Evolutionary conservation across 441 rosid species (phyloP).

Genomic region (Arabidopsis hybrid): DNA sequence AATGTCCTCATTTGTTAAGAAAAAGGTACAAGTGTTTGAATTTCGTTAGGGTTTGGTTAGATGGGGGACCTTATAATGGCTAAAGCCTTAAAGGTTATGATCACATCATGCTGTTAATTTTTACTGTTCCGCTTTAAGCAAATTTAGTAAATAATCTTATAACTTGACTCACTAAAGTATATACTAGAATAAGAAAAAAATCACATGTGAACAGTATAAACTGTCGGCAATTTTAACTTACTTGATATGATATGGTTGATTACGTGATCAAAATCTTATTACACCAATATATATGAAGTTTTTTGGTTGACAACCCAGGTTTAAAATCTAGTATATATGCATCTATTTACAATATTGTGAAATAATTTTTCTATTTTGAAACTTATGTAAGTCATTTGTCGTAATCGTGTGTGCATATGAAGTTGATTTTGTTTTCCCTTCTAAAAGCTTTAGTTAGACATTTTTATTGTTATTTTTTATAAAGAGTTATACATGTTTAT

Average conservation of each 20-base stretch:
- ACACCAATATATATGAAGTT: background rate
- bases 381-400: background rate
- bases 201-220: conserved; percentile 14
- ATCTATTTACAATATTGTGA: background rate
- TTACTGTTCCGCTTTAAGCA: conserved; percentile 46
- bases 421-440: background rate
- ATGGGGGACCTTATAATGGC: conserved; percentile 72
- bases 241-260: background rate
- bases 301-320: background rate
- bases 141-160: conserved; percentile 33
- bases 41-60: conserved; percentile 46
- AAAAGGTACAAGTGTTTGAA: conserved; percentile 28
- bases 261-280: background rate
- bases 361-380: background rate
- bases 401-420: background rate
- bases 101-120: conserved; percentile 46
- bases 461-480: no score
- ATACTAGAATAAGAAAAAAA: conserved; percentile 20
- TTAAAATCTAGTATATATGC: background rate
- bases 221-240: conserved; percentile 20
- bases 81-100: conserved; percentile 44
- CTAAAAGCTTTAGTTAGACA: no score
- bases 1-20: no score
- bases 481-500: background rate
- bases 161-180: conserved; percentile 31